Evolutionary conservation across 2,329 filamentous ascomycete genomes (phyloP).

Genomic region (Ophiostoma piceae): DNA sequence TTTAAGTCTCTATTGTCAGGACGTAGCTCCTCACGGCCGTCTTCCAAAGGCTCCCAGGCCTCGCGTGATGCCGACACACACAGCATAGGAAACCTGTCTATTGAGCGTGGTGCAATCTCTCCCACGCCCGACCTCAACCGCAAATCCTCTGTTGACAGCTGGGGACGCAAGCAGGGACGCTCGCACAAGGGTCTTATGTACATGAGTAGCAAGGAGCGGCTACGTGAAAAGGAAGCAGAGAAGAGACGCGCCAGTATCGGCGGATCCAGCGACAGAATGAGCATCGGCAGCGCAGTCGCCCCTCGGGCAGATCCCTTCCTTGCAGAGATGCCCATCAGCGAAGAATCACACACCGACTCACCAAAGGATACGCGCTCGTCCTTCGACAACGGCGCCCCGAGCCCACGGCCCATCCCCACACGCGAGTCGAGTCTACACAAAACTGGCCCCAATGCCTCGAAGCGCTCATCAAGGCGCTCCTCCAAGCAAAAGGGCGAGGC

Average conservation of each 20-base stretch:
- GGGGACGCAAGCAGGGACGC: conserved; percentile 53
- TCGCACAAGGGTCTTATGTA: conserved; percentile 60
- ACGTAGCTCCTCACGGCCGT: conserved; percentile 49
- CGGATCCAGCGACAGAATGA: conserved; percentile 36
- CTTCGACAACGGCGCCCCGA: conserved; percentile 30
- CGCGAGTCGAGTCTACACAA: conserved; percentile 65
- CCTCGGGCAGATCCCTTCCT: conserved; percentile 46
- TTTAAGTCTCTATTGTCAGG: conserved; percentile 56
- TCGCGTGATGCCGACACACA: conserved; percentile 54
- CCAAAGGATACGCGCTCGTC: conserved; percentile 32
- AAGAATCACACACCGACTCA: conserved; percentile 44
- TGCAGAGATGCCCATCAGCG: conserved; percentile 50
- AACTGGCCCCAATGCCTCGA: conserved; percentile 45
- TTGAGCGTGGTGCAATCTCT: conserved; percentile 51
- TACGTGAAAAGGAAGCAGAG: conserved; percentile 59
- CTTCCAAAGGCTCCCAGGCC: conserved; percentile 52
- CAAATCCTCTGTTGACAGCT: conserved; percentile 56
- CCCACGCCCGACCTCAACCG: conserved; percentile 47
- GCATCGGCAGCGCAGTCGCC: conserved; percentile 32
- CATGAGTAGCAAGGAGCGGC: conserved; percentile 65
- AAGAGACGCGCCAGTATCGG: conserved; percentile 50
- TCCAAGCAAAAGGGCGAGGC: conserved; percentile 49
- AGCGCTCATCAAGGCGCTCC: conserved; percentile 47
- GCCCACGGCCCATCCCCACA: conserved; percentile 54
- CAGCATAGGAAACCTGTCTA: conserved; percentile 60